Conservation (phyloP, 2,329 filamentous ascomycete species). For the Nemania sp. region DNA sequence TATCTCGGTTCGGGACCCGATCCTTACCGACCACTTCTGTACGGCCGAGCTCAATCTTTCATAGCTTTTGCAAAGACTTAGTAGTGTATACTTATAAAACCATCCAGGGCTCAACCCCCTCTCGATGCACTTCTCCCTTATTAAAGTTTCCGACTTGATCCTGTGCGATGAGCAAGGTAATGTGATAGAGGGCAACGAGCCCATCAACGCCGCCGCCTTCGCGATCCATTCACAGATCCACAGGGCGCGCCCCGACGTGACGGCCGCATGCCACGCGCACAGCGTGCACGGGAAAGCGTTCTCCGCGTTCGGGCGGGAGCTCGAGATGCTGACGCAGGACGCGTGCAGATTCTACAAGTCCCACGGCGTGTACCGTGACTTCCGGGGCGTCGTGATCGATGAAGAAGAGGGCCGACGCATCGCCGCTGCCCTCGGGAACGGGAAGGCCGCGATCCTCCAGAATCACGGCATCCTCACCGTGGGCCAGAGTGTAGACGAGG, state of each 20-base stretch:
- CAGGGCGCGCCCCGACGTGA: constrained; percentile 68
- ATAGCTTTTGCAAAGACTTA: neutral
- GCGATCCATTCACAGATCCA: constrained; percentile 71
- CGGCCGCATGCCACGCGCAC: constrained; percentile 72
- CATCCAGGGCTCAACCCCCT: constrained; percentile 52
- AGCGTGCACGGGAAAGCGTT: constrained; percentile 70
- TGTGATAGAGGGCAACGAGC: constrained; percentile 66
- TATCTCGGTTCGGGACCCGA: constrained; percentile 72
- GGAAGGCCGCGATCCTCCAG: constrained; percentile 67
- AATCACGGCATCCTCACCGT: constrained; percentile 75
- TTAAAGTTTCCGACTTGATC: constrained; percentile 71
- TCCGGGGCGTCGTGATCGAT: constrained; percentile 70
- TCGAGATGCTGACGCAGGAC: constrained; percentile 73
- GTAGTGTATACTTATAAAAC: neutral
- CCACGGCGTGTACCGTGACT: constrained; percentile 69
- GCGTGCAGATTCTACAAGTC: constrained; percentile 68
- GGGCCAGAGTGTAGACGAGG: constrained; percentile 73
- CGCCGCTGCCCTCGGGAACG: constrained; percentile 66
- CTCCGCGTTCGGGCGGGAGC: constrained; percentile 65
- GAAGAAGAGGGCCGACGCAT: constrained; percentile 69
- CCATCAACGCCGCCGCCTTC: constrained; percentile 70
- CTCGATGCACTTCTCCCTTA: constrained; percentile 69
- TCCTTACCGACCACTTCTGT: constrained; percentile 70
- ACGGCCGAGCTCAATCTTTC: constrained; percentile 44
- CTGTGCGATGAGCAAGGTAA: constrained; percentile 68